Evolutionary conservation across 441 rosid species (phyloP).

Genomic region (Pelargonium citronellum): DNA sequence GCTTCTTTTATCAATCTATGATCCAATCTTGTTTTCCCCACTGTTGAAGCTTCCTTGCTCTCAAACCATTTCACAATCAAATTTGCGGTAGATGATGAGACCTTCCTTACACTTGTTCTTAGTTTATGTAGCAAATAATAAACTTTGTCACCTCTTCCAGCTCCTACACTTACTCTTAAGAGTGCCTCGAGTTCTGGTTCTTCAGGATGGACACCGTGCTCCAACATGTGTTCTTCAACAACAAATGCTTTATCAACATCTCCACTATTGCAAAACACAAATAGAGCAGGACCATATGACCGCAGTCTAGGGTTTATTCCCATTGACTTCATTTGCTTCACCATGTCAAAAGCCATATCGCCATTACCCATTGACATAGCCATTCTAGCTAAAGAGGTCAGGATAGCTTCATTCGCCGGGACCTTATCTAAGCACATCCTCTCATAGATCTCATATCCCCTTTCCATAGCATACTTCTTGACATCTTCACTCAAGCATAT

Average conservation of each 20-base stretch:
- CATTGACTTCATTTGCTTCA: conserved; percentile 47
- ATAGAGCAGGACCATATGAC: conserved; percentile 59
- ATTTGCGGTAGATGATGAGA: conserved; percentile 42
- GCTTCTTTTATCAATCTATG: conserved; percentile 31
- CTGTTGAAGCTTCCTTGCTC: conserved; percentile 42
- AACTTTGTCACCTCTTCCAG: conserved; percentile 50
- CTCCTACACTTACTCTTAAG: conserved; percentile 40
- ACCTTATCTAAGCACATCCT: conserved; percentile 40
- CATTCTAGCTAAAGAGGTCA: conserved; percentile 64
- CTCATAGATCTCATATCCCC: conserved; percentile 53
- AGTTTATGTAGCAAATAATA: conserved; percentile 57
- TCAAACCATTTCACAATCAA: conserved; percentile 49
- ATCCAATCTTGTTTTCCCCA: conserved; percentile 47
- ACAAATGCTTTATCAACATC: conserved; percentile 46
- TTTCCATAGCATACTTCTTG: conserved; percentile 43
- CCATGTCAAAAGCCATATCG: conserved; percentile 57
- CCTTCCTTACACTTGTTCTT: conserved; percentile 43
- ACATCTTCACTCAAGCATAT: conserved; percentile 39
- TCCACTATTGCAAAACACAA: conserved; percentile 37
- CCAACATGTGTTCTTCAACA: conserved; percentile 59
- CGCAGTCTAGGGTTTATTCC: conserved; percentile 55
- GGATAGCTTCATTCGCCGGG: conserved; percentile 51
- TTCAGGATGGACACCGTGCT: conserved; percentile 53
- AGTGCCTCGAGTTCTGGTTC: conserved; percentile 60
- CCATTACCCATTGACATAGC: conserved; percentile 57